Evolutionary conservation across 2,329 filamentous ascomycete genomes (phyloP), one percentile per base, ranked within the genome.

Genomic region (Colletotrichum aenigma): DNA sequence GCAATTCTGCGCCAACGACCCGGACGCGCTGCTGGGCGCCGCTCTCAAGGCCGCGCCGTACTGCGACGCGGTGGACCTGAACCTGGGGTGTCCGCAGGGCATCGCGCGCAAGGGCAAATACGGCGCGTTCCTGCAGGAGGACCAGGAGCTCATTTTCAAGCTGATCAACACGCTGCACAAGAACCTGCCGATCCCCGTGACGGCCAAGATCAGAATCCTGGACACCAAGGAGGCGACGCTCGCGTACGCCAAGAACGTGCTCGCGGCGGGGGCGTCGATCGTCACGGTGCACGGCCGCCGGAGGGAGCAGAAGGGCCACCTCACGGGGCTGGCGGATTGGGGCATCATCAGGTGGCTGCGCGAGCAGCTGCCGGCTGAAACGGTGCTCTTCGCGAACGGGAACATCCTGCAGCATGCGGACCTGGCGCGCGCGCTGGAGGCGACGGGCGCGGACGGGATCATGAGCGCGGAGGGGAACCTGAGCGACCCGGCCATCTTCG

Each of bases 391-490:
- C 82, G 97, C 97, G 5, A 99, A 99, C 83, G 97, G 97, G 15
- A 99, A 99, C 81, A 93, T 98, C 43, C 87, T 99, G 74, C 94
- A 95, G 82, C 90, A 94, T 74, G 93, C 89, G 1, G 96, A 99
- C 82, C 87, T 99, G 13, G 90, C 93, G 66, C 87, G 87, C 24
- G 98, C 96, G 81, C 86, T 99, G 24, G 91, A 92, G 66, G 95
- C 89, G 6, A 99, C 97, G 1, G 96, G 96, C 1, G 96, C 93
- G 3, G 97, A 99, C 83, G 97, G 91, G 21, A 92, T 99, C 67
- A 98, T 99, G 97, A 96, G 94, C 79, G 97, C 97, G 7, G 97
- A 99, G 85, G 97, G 96, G 0, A 98, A 98, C 82, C 89, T 99
- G 1, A 96, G 95, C 81, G 95, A 99, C 82, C 97, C 97, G 0